These are phyloP conservation scores for Plasmopara viticola DNA, from an alignment of 352 stramenopile species.

Conservation along the genomic window DNA sequence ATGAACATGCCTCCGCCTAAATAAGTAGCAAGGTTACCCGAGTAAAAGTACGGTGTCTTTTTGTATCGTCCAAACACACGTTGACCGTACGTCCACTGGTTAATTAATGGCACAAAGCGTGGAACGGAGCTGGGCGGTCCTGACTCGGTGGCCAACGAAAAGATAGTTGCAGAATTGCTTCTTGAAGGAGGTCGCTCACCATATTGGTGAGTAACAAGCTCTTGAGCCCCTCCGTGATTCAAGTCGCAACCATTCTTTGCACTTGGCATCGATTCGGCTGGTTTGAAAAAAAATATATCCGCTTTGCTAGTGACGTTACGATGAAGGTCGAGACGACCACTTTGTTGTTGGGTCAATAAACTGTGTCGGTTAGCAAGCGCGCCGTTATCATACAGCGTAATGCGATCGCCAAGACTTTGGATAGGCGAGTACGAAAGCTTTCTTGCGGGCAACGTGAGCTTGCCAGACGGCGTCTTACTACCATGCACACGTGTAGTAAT, in stretches of 20 bases:
- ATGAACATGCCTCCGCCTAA: conserved; percentile 63
- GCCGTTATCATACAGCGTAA: conserved; percentile 17
- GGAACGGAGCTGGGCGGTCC: not conserved
- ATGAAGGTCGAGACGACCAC: conserved; percentile 10
- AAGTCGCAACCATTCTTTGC: conserved; percentile 4
- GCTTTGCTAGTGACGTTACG: not conserved
- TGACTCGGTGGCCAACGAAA: not conserved
- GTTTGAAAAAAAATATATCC: conserved; percentile 1
- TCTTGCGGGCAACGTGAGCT: conserved; percentile 1
- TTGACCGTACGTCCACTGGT: conserved; percentile 59
- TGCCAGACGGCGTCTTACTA: conserved; percentile 1
- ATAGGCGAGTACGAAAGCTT: conserved; percentile 10
- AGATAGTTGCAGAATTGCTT: conserved; percentile 4
- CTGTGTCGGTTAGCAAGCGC: conserved; percentile 7
- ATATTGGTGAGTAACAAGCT: conserved; percentile 2
- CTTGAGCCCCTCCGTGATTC: not conserved
- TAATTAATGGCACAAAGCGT: conserved; percentile 47
- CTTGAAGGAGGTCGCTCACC: not conserved
- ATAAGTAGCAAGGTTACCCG: conserved; percentile 72
- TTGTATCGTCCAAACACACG: conserved; percentile 60
- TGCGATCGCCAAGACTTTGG: conserved; percentile 13
- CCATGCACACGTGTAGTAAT: not conserved
- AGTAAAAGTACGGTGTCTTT: conserved; percentile 72
- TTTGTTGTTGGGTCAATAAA: conserved; percentile 10
- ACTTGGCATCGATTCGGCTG: conserved; percentile 1